phyloP scores from a whole-genome alignment of 257 asterid genomes.

The Rehmannia glutinosa region DNA sequence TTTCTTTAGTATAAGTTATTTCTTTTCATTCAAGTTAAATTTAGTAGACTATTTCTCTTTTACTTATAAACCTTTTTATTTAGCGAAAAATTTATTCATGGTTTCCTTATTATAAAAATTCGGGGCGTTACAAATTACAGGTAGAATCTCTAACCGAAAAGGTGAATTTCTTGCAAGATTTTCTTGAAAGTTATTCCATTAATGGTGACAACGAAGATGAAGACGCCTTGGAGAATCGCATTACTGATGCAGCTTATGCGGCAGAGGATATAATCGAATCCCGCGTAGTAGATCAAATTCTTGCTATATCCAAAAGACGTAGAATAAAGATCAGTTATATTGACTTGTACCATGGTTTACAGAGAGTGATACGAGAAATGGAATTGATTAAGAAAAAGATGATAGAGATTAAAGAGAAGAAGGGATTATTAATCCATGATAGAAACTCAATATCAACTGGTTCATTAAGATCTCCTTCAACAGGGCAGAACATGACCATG shows the following conservation, averaged over 20 bases:
- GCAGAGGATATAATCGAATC: constrained; percentile 23
- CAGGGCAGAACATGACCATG: background rate
- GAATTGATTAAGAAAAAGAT: background rate
- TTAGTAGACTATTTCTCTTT: no score
- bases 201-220: background rate
- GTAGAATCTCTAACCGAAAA: background rate
- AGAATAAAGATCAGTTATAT: background rate
- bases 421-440: no score
- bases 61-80: no score
- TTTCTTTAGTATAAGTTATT: no score
- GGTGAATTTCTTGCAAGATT: background rate
- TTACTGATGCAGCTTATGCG: background rate
- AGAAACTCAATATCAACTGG: no score
- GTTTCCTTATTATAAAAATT: no score
- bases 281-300: background rate
- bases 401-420: background rate
- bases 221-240: background rate
- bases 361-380: background rate
- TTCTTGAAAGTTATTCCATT: background rate
- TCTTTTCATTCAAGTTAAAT: no score
- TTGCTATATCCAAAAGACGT: background rate
- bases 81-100: no score
- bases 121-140: background rate
- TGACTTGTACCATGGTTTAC: background rate
- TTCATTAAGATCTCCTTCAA: no score